Evolutionary conservation across 2,329 filamentous ascomycete species (phyloP).

Genomic region (Uncinocarpus reesii): DNA sequence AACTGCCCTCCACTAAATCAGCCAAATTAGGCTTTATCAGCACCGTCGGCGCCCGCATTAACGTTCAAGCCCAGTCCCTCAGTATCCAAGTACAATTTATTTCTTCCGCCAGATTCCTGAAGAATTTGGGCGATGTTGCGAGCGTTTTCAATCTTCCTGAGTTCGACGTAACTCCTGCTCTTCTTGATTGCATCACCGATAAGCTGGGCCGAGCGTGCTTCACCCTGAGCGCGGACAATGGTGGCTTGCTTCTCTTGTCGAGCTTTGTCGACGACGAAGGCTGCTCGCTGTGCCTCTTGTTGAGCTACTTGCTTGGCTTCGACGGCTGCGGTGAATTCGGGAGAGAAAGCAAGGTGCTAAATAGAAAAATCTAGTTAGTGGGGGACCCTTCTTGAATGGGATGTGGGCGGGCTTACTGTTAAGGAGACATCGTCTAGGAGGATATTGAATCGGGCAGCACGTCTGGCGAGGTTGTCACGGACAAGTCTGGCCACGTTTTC

Average conservation of each 20-base stretch:
- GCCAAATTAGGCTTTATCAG: conserved; percentile 16
- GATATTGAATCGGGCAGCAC: conserved; percentile 95
- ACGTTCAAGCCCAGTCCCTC: conserved; percentile 89
- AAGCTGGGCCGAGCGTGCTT: conserved; percentile 92
- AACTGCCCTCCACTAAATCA: not conserved
- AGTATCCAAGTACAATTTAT: conserved; percentile 87
- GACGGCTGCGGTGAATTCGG: conserved; percentile 58
- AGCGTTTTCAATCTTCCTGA: conserved; percentile 97
- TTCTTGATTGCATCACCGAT: conserved; percentile 99
- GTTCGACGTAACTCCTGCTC: conserved; percentile 89
- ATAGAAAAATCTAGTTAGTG: conserved; percentile 9
- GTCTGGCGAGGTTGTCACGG: conserved; percentile 79
- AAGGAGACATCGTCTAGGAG: conserved; percentile 93
- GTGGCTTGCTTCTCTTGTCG: conserved; percentile 99
- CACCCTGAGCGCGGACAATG: conserved; percentile 97
- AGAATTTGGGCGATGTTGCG: conserved; percentile 76
- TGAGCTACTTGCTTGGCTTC: conserved; percentile 61
- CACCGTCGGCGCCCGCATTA: conserved; percentile 29
- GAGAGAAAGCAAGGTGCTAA: conserved; percentile 58
- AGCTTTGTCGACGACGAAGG: conserved; percentile 97
- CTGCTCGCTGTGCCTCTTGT: conserved; percentile 92
- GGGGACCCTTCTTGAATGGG: not conserved
- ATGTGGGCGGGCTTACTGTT: conserved; percentile 52
- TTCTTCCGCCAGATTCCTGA: conserved; percentile 75
- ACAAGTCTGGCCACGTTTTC: conserved; percentile 90